These are phyloP conservation scores for Aegle marmelos DNA, from an alignment of 345 rosid species.

Conservation along the genomic window DNA sequence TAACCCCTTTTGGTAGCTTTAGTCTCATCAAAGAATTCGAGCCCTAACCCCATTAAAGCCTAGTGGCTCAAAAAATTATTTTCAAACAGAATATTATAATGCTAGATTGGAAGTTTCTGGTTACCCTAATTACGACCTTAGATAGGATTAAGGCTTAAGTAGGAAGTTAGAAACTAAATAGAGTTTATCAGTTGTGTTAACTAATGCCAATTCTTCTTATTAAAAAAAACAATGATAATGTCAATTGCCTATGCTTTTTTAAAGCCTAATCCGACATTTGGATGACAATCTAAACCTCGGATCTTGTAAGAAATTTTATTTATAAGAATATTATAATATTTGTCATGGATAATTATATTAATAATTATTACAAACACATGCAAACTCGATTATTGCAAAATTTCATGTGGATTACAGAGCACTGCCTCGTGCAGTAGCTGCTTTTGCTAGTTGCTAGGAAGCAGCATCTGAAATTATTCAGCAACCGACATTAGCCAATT, in stretches of 20 bases:
- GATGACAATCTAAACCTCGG: constrained; percentile 21
- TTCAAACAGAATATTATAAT: no score
- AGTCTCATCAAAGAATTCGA: no score
- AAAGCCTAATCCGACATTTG: background rate
- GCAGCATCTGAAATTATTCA: background rate
- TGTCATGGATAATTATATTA: background rate
- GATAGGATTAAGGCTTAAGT: background rate
- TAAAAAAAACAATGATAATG: no score
- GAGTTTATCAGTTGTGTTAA: background rate
- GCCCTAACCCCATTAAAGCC: no score
- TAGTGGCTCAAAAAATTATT: no score
- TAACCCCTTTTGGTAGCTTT: no score
- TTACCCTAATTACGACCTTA: no score
- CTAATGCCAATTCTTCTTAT: background rate
- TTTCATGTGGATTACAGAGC: constrained; percentile 3
- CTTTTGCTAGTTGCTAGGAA: background rate
- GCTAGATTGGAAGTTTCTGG: no score
- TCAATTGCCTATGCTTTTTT: no score
- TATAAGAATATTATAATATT: background rate
- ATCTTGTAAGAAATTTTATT: constrained; percentile 9
- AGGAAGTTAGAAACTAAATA: background rate
- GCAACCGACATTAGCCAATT: background rate
- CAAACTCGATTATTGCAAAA: background rate
- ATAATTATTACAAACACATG: background rate
- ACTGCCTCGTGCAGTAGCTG: background rate